These are phyloP conservation scores for Fusarium domesticum DNA, from an alignment of 2,329 filamentous ascomycete species.

Conservation along the genomic window DNA sequence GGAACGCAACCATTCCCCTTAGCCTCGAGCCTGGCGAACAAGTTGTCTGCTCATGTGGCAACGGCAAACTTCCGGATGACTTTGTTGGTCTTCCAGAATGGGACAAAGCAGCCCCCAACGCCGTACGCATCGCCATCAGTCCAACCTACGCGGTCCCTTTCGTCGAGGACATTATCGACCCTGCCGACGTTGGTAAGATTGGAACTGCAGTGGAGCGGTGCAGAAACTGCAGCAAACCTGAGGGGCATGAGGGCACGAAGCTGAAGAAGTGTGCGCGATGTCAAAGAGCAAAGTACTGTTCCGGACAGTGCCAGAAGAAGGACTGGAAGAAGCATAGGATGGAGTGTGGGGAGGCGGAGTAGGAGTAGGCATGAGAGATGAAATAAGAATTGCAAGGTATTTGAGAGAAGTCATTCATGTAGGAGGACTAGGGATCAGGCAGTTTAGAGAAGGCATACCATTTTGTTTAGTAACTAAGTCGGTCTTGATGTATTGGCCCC, in stretches of 20 bases:
- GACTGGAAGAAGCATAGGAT: conserved; percentile 53
- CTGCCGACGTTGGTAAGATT: conserved; percentile 14
- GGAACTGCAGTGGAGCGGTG: conserved; percentile 30
- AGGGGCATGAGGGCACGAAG: conserved; percentile 27
- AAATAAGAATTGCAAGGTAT: neutral
- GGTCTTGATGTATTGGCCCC: too few species aligned
- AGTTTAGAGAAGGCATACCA: too few species aligned
- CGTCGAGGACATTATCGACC: conserved; percentile 41
- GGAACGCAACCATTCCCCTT: conserved; percentile 38
- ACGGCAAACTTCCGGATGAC: conserved; percentile 39
- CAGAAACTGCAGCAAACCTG: conserved; percentile 36
- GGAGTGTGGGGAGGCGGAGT: conserved; percentile 35
- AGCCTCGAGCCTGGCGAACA: conserved; percentile 35
- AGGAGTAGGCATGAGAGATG: neutral
- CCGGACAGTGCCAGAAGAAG: conserved; percentile 49
- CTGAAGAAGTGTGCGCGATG: conserved; percentile 48
- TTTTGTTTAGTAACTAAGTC: too few species aligned
- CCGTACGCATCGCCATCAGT: conserved; percentile 57
- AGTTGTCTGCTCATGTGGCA: conserved; percentile 46
- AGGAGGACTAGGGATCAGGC: too few species aligned
- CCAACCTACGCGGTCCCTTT: conserved; percentile 47
- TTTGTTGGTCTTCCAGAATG: conserved; percentile 44
- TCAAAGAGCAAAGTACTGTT: conserved; percentile 48
- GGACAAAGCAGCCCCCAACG: conserved; percentile 40
- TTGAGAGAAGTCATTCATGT: neutral